Evolutionary conservation across 768 basidiomycete genomes (phyloP).

Genomic region (Mycena alexandri): DNA sequence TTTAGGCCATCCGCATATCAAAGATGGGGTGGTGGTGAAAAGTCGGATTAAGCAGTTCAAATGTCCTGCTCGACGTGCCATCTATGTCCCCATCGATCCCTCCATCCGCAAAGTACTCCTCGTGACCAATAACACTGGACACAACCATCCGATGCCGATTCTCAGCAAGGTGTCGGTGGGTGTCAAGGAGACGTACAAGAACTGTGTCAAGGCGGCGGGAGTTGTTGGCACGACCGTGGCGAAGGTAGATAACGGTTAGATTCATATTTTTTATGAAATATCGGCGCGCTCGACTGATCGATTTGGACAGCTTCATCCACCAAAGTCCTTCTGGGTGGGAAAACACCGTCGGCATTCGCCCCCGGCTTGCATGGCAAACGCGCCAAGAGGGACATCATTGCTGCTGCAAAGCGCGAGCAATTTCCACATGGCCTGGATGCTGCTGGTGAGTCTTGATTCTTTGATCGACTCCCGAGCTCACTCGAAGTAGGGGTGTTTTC

Average conservation of each 20-base stretch:
- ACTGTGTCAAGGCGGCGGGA: neutral
- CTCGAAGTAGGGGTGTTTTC: too few species aligned
- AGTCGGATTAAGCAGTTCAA: too few species aligned
- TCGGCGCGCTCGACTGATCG: neutral
- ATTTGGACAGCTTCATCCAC: neutral
- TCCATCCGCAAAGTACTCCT: conserved; percentile 15
- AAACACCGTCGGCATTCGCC: neutral
- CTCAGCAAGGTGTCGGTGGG: conserved; percentile 9
- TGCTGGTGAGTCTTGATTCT: neutral
- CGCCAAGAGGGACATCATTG: conserved; percentile 1
- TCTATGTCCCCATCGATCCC: conserved; percentile 12
- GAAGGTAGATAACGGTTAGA: conserved; percentile 8
- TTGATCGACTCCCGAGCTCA: neutral
- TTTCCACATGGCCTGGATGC: neutral
- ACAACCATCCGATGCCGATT: conserved; percentile 20
- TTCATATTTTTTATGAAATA: too few species aligned
- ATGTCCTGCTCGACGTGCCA: neutral
- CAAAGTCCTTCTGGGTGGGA: neutral
- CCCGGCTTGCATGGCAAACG: conserved; percentile 17
- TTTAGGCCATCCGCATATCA: too few species aligned
- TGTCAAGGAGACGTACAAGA: conserved; percentile 2
- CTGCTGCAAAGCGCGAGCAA: conserved; percentile 13
- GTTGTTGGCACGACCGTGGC: neutral
- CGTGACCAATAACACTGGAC: neutral
- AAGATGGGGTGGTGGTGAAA: too few species aligned